phyloP scores from a whole-genome alignment of 176 grass and related monocot genomes.

The Oryza glumipatula region DNA sequence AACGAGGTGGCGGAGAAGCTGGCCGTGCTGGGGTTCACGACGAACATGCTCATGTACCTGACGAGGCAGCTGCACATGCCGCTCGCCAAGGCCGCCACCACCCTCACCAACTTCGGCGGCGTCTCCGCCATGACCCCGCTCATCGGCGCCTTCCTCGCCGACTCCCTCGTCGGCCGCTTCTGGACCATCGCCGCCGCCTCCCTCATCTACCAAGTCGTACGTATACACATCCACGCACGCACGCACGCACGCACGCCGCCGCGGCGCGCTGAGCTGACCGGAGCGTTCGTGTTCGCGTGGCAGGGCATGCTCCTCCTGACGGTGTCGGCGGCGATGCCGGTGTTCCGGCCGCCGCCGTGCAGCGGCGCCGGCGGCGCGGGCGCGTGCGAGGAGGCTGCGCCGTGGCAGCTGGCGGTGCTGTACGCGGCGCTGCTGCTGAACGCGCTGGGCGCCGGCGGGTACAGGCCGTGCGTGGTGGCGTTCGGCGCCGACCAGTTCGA shows the following conservation, averaged over 20 bases:
- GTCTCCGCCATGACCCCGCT: slow-evolving; percentile 71
- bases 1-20: slow-evolving; percentile 91
- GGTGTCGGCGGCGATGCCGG: slow-evolving; percentile 62
- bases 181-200: slow-evolving; percentile 76
- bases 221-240: background rate
- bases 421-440: slow-evolving; percentile 64
- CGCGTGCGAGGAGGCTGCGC: slow-evolving; percentile 56
- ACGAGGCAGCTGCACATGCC: slow-evolving; percentile 83
- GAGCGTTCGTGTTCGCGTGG: background rate
- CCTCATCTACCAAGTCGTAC: slow-evolving; percentile 67
- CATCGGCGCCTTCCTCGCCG: slow-evolving; percentile 82
- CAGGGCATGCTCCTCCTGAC: slow-evolving; percentile 82
- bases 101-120: slow-evolving; percentile 80
- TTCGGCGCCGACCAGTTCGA: slow-evolving; percentile 91
- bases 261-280: background rate
- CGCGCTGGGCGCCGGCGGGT: slow-evolving; percentile 75
- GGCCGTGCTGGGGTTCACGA: slow-evolving; percentile 76
- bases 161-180: slow-evolving; percentile 75
- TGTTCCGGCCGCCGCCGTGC: slow-evolving; percentile 67
- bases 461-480: slow-evolving; percentile 76
- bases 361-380: background rate
- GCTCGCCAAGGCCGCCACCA: slow-evolving; percentile 78
- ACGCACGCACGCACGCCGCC: background rate
- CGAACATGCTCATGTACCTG: slow-evolving; percentile 87
- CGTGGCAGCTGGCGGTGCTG: slow-evolving; percentile 72